Percentiles rank a stretch among this genome's conserved stretches.
Conservation (phyloP, 176 grass and related monocot genomes). For the Aechmea fasciata region DNA sequence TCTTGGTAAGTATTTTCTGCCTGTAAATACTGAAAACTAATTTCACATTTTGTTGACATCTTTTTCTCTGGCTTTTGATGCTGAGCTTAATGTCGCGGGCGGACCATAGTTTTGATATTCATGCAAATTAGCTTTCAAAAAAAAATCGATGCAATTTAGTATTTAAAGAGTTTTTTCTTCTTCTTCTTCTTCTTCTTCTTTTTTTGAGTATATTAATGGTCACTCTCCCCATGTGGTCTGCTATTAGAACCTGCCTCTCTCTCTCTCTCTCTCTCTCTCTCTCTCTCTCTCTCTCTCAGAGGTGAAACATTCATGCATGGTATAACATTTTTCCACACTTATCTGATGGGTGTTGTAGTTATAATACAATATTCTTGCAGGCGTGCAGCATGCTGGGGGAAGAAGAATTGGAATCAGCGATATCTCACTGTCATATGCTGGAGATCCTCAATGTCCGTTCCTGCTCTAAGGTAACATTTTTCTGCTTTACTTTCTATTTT, state of each 20-base stretch:
- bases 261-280: no score
- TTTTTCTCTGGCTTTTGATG: not conserved
- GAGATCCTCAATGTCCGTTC: slow-evolving; percentile 83
- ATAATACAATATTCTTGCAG: slow-evolving; percentile 22
- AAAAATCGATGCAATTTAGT: no score
- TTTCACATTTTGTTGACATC: not conserved
- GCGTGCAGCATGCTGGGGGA: slow-evolving; percentile 81
- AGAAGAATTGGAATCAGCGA: slow-evolving; percentile 81
- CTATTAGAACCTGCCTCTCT: no score
- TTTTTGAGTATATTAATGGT: no score
- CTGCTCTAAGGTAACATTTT: slow-evolving; percentile 55
- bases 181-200: no score
- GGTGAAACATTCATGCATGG: not conserved
- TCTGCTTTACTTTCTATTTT: not conserved
- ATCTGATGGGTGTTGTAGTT: not conserved
- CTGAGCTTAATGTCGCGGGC: not conserved
- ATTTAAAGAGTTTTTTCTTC: no score
- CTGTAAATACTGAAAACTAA: not conserved
- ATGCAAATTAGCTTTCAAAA: no score
- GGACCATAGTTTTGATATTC: no score
- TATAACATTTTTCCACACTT: not conserved
- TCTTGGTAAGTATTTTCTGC: slow-evolving; percentile 37
- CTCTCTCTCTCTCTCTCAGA: no score
- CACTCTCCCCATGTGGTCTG: no score
- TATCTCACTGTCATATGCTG: slow-evolving; percentile 50